Percentiles rank a stretch among this genome's conserved stretches.
These are phyloP conservation scores for Verticillium longisporum DNA, from an alignment of 2,329 filamentous ascomycete species.

Conservation along the genomic window DNA sequence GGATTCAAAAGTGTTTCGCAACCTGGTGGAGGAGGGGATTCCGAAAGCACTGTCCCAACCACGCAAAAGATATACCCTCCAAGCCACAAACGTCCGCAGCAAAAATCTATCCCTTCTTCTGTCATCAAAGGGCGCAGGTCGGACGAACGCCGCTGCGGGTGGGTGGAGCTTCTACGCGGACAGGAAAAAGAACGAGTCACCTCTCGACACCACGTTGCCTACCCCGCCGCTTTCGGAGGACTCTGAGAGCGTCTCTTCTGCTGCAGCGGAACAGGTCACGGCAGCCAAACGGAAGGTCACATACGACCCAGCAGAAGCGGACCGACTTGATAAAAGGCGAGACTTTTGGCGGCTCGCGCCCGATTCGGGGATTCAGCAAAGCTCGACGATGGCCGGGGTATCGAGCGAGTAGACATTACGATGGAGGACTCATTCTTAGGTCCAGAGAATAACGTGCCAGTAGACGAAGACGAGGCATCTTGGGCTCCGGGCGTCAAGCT, in stretches of 20 bases:
- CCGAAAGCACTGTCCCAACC: constrained; percentile 76
- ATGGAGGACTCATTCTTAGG: constrained; percentile 48
- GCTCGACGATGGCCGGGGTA: constrained; percentile 49
- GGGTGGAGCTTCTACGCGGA: constrained; percentile 76
- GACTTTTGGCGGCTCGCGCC: constrained; percentile 48
- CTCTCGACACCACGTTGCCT: constrained; percentile 45
- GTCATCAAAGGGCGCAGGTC: constrained; percentile 60
- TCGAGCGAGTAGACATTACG: constrained; percentile 55
- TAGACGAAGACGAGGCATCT: constrained; percentile 16
- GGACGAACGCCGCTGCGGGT: constrained; percentile 65
- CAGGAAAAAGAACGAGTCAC: constrained; percentile 46
- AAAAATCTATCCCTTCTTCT: constrained; percentile 66
- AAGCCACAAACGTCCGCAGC: constrained; percentile 60
- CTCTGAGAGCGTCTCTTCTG: constrained; percentile 18
- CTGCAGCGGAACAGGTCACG: constrained; percentile 20
- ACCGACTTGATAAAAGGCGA: constrained; percentile 22
- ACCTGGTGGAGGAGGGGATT: constrained; percentile 69
- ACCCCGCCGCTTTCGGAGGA: constrained; percentile 37
- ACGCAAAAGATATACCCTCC: constrained; percentile 63
- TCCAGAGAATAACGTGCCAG: constrained; percentile 18
- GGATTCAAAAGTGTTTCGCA: constrained; percentile 59
- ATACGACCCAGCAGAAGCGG: constrained; percentile 19
- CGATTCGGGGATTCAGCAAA: constrained; percentile 62
- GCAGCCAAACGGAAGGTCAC: constrained; percentile 40
- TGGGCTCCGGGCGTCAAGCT: constrained; percentile 58